Evolutionary conservation across 2,329 filamentous ascomycete genomes (phyloP).

Genomic region (Lecanicillium sp.): DNA sequence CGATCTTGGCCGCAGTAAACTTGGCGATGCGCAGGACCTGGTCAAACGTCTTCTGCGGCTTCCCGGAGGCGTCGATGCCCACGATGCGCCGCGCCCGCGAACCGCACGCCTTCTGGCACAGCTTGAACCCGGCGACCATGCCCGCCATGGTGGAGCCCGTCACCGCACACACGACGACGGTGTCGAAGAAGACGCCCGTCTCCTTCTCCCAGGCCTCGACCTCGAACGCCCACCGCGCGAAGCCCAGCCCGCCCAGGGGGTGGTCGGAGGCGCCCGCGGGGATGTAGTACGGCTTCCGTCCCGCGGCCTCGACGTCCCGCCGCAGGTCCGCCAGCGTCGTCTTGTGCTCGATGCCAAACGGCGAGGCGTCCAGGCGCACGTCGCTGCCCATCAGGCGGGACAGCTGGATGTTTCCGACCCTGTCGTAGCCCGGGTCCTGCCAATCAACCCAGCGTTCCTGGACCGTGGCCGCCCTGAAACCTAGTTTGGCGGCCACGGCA

Average conservation of each 20-base stretch:
- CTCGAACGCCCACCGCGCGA: slow-evolving; percentile 66
- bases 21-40: slow-evolving; percentile 63
- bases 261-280: slow-evolving; percentile 67
- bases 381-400: slow-evolving; percentile 62
- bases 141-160: slow-evolving; percentile 66
- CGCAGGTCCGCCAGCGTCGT: slow-evolving; percentile 48
- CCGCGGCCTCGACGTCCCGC: slow-evolving; percentile 44
- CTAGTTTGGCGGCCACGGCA: slow-evolving; percentile 52
- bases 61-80: slow-evolving; percentile 52
- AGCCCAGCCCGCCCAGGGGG: slow-evolving; percentile 62
- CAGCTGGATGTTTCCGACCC: slow-evolving; percentile 66
- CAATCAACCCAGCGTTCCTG: slow-evolving; percentile 67
- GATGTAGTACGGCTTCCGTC: slow-evolving; percentile 63
- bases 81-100: slow-evolving; percentile 49
- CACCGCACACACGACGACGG: slow-evolving; percentile 62
- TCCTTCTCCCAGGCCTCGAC: slow-evolving; percentile 57
- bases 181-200: slow-evolving; percentile 60
- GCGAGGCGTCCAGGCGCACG: slow-evolving; percentile 51
- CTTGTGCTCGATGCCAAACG: slow-evolving; percentile 66
- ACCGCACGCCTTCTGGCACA: slow-evolving; percentile 42
- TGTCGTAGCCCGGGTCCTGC: slow-evolving; percentile 52
- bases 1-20: slow-evolving; percentile 57
- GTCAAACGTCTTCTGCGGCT: slow-evolving; percentile 49
- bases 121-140: slow-evolving; percentile 67
- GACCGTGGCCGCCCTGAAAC: slow-evolving; percentile 47